Evolutionary conservation across 306 rosid genomes (phyloP).

Genomic region (Hippophae rhamnoides): DNA sequence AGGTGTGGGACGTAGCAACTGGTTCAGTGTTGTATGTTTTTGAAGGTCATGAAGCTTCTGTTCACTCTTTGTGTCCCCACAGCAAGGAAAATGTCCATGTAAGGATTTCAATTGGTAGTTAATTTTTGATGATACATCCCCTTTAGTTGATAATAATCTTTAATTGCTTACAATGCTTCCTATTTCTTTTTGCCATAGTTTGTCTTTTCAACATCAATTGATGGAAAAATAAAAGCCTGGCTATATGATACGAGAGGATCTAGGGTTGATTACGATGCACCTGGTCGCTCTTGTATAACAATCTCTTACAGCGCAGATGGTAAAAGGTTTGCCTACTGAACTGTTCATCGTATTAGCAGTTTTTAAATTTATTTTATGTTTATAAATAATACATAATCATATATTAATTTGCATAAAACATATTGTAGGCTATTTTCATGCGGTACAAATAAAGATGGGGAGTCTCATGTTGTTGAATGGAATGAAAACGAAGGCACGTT

Average conservation of each 20-base stretch:
- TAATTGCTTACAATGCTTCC: neutral
- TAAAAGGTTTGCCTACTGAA: slow-evolving; percentile 21
- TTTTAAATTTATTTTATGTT: no score
- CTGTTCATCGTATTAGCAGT: no score
- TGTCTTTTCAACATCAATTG: slow-evolving; percentile 63
- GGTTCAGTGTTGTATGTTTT: slow-evolving; percentile 46
- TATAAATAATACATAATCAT: no score
- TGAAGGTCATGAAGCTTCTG: slow-evolving; percentile 72
- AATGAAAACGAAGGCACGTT: slow-evolving; percentile 62
- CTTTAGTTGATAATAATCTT: slow-evolving; percentile 3
- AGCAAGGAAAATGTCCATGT: slow-evolving; percentile 54
- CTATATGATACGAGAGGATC: slow-evolving; percentile 58
- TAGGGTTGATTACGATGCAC: slow-evolving; percentile 68
- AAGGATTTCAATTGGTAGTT: neutral
- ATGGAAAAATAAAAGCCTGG: slow-evolving; percentile 82
- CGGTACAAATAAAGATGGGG: slow-evolving; percentile 66
- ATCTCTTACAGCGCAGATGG: slow-evolving; percentile 71
- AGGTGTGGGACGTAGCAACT: slow-evolving; percentile 67
- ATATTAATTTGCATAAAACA: no score
- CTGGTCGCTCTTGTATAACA: slow-evolving; percentile 66
- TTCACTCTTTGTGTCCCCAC: slow-evolving; percentile 64
- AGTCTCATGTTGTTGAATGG: slow-evolving; percentile 73
- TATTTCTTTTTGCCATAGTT: slow-evolving; percentile 35
- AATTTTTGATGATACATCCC: neutral
- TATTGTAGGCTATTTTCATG: slow-evolving; percentile 67